A percentile compares a stretch with the other conserved stretches of the same genome.
phyloP scores from a whole-genome alignment of 2,329 filamentous ascomycete genomes.

The Didymella exigua region DNA sequence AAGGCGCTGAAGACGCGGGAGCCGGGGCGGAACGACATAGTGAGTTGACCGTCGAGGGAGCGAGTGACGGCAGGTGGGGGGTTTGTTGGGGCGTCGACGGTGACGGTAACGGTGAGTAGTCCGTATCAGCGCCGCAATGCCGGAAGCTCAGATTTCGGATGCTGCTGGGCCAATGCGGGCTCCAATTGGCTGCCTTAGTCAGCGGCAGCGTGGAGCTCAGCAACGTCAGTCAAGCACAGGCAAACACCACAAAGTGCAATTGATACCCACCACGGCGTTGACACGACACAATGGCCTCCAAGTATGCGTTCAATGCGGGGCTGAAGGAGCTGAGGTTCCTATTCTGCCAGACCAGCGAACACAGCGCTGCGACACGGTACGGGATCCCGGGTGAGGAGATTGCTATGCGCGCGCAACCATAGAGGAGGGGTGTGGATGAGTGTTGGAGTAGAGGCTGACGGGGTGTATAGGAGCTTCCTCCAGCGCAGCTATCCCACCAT shows the following conservation, averaged over 20 bases:
- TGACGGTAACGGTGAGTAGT: conserved; percentile 7
- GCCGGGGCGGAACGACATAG: conserved; percentile 63
- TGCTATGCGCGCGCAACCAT: neutral
- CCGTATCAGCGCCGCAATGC: conserved; percentile 5
- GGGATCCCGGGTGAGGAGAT: conserved; percentile 15
- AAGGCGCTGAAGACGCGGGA: conserved; percentile 63
- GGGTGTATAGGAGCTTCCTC: conserved; percentile 77
- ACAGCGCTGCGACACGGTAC: conserved; percentile 87
- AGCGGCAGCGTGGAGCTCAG: conserved; percentile 24
- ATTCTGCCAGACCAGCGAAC: conserved; percentile 92
- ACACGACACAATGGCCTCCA: conserved; percentile 73
- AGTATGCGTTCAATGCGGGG: conserved; percentile 87
- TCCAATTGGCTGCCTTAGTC: conserved; percentile 28
- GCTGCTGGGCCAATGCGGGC: conserved; percentile 23
- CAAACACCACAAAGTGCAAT: conserved; percentile 19
- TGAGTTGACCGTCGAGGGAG: conserved; percentile 29
- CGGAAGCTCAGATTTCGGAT: conserved; percentile 32
- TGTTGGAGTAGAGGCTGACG: conserved; percentile 14
- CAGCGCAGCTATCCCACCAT: conserved; percentile 92
- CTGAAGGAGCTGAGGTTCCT: conserved; percentile 97
- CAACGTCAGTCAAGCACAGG: conserved; percentile 14
- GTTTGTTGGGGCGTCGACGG: conserved; percentile 10
- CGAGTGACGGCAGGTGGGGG: neutral
- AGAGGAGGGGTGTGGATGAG: neutral
- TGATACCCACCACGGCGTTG: conserved; percentile 11